Evolutionary conservation across 2,329 filamentous ascomycete genomes (phyloP), one percentile per base, ranked within the genome.

Genomic region (Ophiostoma quercus): DNA sequence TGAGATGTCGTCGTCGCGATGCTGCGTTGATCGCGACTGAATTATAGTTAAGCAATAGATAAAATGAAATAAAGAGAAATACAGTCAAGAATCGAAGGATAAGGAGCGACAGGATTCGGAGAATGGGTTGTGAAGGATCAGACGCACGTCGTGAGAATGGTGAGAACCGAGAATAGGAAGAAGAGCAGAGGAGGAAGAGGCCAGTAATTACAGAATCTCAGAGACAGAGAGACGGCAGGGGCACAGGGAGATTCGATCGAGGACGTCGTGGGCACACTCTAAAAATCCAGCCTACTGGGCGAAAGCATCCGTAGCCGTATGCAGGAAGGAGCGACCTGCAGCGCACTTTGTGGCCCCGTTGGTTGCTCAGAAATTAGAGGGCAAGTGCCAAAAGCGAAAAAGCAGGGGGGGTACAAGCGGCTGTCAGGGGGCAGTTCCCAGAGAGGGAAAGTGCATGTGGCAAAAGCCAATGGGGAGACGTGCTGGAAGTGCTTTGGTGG

Each of bases 311-410:
- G 29, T 25, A 66, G 34, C 63, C 63, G 63, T 66, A 66, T 66
- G 63, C 63, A 41, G 34, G 62, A 37, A 66, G 11, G 63, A 43
- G n/a, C 63, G 63, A 66, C 65, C 19, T 65, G 62, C 34, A 66
- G 63, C 63, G 43, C 60, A 63, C 12, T 32, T 51, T 51, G 47
- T 51, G 47, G 47, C 47, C 47, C 60, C 60, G 60, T 63, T 63
- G 32, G 29, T 63, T 9, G 60, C 19, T n/a, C 29, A 63, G 32
- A 34, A 41, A 37, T 37, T 37, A 65, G 32, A 65, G 51, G 51
- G 51, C 51, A 66, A 25, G 65, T 25, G 65, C 34, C n/a, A 25
- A 39, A 66, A 41, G 34, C 63, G 37, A 39, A 25, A 39, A 43
- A 41, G 34, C 63, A 66, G 37, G 65, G 65, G 63, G 19, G n/a